Conservation (phyloP, 257 asterid species). For the Solanum neorickii region DNA sequence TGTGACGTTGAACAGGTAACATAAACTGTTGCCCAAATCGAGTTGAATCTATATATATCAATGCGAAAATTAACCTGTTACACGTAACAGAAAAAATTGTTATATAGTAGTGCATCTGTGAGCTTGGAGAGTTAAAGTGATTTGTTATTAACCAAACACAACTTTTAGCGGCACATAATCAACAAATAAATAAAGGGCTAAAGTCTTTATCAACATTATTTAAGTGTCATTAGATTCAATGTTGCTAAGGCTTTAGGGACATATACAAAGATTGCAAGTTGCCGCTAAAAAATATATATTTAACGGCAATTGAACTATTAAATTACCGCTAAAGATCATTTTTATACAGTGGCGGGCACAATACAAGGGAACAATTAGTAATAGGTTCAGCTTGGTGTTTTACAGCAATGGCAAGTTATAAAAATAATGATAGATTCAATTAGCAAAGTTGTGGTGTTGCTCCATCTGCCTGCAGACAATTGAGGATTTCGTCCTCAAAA, state of each 20-base stretch:
- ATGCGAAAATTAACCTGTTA: not conserved
- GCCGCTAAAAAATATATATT: too few relatives aligned
- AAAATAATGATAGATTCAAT: not conserved
- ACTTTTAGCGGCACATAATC: too few relatives aligned
- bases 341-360: not conserved
- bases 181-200: too few relatives aligned
- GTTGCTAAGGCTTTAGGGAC: too few relatives aligned
- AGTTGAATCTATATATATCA: not conserved
- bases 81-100: not conserved
- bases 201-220: too few relatives aligned
- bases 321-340: not conserved
- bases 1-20: not conserved
- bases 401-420: not conserved
- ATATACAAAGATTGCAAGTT: too few relatives aligned
- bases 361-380: not conserved
- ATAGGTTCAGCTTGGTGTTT: not conserved
- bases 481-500: not conserved
- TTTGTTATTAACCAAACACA: not conserved
- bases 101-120: not conserved
- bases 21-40: not conserved
- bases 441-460: not conserved
- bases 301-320: not conserved
- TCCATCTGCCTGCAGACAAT: not conserved
- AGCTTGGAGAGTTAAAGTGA: not conserved
- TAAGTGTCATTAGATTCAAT: too few relatives aligned